phyloP scores from a whole-genome alignment of 2,329 filamentous ascomycete species.

The Pyrenophora tritici-repentis region DNA sequence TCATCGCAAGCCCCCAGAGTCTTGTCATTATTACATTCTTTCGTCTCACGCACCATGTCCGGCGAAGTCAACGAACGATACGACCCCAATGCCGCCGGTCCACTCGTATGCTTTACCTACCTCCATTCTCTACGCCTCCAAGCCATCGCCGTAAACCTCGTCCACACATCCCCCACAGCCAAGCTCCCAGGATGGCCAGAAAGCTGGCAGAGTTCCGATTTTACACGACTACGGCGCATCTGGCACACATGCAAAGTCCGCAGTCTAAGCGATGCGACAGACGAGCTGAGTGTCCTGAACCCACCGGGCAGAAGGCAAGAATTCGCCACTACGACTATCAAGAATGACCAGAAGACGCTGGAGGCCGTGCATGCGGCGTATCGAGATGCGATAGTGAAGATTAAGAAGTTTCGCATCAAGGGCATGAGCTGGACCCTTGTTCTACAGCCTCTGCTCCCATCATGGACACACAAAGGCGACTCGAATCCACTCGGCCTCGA shows the following conservation, averaged over 20 bases:
- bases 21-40: constrained; percentile 14
- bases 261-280: constrained; percentile 39
- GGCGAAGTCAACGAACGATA: constrained; percentile 16
- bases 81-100: constrained; percentile 52
- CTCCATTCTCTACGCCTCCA: constrained; percentile 62
- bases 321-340: constrained; percentile 45
- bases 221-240: constrained; percentile 38
- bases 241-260: constrained; percentile 45
- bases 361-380: constrained; percentile 35
- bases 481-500: constrained; percentile 20
- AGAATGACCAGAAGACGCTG: constrained; percentile 42
- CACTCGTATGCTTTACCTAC: constrained; percentile 62
- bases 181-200: constrained; percentile 34
- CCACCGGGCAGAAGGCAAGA: constrained; percentile 29
- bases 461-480: constrained; percentile 22
- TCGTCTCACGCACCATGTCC: constrained; percentile 9
- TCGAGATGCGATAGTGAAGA: constrained; percentile 26
- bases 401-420: constrained; percentile 31
- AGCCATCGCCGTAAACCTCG: constrained; percentile 50
- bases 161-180: constrained; percentile 47
- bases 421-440: constrained; percentile 42
- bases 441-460: constrained; percentile 24
- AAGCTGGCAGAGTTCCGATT: constrained; percentile 40
- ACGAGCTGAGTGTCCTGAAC: constrained; percentile 37
- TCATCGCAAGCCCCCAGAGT: constrained; percentile 16